Evolutionary conservation across 2,329 filamentous ascomycete species (phyloP).

Genomic region (Sporothrix luriei): DNA sequence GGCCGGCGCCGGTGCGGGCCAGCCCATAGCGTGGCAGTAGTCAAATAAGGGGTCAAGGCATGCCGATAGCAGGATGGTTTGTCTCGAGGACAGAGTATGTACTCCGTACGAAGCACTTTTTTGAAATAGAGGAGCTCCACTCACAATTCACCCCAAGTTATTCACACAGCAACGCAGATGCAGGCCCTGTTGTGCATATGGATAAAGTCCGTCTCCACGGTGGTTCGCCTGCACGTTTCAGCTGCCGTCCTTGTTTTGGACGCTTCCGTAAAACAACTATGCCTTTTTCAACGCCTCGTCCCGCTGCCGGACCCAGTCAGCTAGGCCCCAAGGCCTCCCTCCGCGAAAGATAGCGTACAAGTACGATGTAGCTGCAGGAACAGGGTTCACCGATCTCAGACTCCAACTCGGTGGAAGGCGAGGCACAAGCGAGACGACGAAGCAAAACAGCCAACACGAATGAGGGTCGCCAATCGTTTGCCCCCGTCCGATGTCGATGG

Average conservation of each 20-base stretch:
- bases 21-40: background rate
- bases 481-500: background rate
- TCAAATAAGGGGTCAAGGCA: background rate
- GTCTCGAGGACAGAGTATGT: too few species aligned
- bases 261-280: background rate
- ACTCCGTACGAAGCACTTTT: too few species aligned
- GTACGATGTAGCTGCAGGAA: slow-evolving; percentile 20
- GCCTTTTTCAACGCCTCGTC: background rate
- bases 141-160: too few species aligned
- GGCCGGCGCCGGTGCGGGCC: slow-evolving; percentile 18
- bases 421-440: background rate
- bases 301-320: slow-evolving; percentile 15
- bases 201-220: background rate
- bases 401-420: background rate
- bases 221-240: slow-evolving; percentile 7
- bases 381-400: background rate
- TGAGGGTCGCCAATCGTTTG: background rate
- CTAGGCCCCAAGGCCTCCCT: background rate
- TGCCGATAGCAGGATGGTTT: too few species aligned
- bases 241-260: background rate
- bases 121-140: background rate
- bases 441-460: background rate
- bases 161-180: background rate
- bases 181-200: background rate
- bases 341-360: background rate